These are phyloP conservation scores for Cercophora samala DNA, from an alignment of 495 filamentous ascomycete genomes.

Conservation along the genomic window DNA sequence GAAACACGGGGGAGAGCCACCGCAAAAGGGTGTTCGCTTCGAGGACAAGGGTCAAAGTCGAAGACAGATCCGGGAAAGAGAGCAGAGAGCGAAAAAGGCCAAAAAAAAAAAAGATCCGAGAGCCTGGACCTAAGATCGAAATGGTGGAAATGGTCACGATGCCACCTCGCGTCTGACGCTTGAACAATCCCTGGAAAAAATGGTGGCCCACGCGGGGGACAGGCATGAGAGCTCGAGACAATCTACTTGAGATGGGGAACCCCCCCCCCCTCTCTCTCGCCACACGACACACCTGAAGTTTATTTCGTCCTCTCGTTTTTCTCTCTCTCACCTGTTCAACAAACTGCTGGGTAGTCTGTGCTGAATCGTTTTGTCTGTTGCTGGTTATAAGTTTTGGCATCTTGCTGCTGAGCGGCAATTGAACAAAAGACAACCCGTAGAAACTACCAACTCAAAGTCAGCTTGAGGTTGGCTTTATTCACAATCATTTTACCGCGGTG, in stretches of 20 bases:
- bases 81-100: too few relatives aligned
- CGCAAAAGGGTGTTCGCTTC: conserved; percentile 6
- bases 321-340: neutral
- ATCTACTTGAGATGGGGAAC: conserved; percentile 8
- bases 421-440: neutral
- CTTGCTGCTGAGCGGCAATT: conserved; percentile 6
- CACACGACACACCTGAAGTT: neutral
- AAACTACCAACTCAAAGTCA: neutral
- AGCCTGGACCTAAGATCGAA: neutral
- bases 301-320: neutral
- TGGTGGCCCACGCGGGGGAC: neutral
- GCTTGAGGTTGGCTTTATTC: neutral
- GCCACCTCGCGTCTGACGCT: neutral
- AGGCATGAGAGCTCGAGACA: neutral
- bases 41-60: neutral
- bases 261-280: too few relatives aligned
- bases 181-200: neutral
- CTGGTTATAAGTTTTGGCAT: neutral
- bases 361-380: neutral
- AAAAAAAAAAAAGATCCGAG: conserved; percentile 4
- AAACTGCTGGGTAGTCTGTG: neutral
- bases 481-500: neutral
- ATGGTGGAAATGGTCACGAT: neutral
- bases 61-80: neutral
- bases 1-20: conserved; percentile 20